Evolutionary conservation across 257 asterid genomes (phyloP).

Genomic region (Paraleonurus japonicus): DNA sequence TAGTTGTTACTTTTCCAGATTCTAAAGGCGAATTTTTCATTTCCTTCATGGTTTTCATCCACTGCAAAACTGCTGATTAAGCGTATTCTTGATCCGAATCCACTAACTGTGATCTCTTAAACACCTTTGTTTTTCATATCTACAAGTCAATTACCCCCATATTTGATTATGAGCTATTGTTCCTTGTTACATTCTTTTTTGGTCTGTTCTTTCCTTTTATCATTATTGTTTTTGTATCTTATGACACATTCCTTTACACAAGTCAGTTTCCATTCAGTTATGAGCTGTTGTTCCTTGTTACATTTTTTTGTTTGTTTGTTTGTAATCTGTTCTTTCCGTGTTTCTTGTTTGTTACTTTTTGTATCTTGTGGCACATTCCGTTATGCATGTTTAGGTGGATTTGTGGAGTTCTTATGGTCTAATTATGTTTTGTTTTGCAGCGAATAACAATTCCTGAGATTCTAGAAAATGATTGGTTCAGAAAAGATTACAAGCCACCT

Average conservation of each 20-base stretch:
- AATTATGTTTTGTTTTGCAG: slow-evolving; percentile 41
- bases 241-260: not conserved
- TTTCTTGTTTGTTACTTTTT: not conserved
- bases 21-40: slow-evolving; percentile 52
- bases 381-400: not conserved
- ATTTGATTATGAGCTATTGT: not conserved
- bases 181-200: not conserved
- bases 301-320: not conserved
- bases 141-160: not conserved
- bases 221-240: not conserved
- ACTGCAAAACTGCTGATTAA: slow-evolving; percentile 55
- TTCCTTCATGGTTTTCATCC: slow-evolving; percentile 75
- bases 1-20: slow-evolving; percentile 42
- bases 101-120: slow-evolving; percentile 55
- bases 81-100: slow-evolving; percentile 74
- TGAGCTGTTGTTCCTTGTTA: not conserved
- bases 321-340: not conserved
- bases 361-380: not conserved
- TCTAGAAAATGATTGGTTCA: slow-evolving; percentile 73
- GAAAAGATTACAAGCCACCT: slow-evolving; percentile 66
- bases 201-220: not conserved
- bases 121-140: not conserved
- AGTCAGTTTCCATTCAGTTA: not conserved
- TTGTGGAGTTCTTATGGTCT: not conserved
- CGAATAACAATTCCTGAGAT: slow-evolving; percentile 65